phyloP scores from a whole-genome alignment of 225 moss, liverwort and hornwort genomes.

The Pseudoscleropodium purum region DNA sequence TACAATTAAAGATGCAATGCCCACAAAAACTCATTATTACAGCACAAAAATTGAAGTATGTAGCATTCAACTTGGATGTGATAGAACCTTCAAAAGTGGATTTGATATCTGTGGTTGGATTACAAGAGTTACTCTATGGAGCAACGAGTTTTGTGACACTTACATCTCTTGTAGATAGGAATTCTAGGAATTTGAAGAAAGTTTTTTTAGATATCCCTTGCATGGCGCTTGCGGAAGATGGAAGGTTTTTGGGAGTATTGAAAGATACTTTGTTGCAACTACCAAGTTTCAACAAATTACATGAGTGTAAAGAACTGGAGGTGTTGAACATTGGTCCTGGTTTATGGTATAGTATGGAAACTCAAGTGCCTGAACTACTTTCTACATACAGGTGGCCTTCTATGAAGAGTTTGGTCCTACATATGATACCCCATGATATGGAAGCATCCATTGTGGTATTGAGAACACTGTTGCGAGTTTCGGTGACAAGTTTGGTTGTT shows the following conservation, averaged over 20 bases:
- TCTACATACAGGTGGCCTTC: conserved; percentile 10
- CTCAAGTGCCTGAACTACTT: not conserved
- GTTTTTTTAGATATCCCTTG: conserved; percentile 56
- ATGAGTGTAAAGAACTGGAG: not conserved
- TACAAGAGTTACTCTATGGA: conserved; percentile 23
- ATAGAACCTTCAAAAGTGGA: not conserved
- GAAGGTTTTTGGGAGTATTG: conserved; percentile 27
- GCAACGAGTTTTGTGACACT: not conserved
- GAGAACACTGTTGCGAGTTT: not conserved
- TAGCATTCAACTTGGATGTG: conserved; percentile 34
- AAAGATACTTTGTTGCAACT: not conserved
- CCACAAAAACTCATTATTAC: not conserved
- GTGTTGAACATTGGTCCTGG: conserved; percentile 61
- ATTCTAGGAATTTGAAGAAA: not conserved
- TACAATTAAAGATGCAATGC: conserved; percentile 40
- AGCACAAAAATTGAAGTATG: not conserved
- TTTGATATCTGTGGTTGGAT: not conserved
- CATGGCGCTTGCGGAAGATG: conserved; percentile 49
- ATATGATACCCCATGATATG: conserved; percentile 28
- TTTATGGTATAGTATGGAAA: conserved; percentile 47
- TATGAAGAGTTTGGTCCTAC: conserved; percentile 11
- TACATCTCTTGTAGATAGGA: not conserved
- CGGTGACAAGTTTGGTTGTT: not conserved
- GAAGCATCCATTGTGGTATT: not conserved
- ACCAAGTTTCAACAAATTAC: conserved; percentile 24